phyloP scores from a whole-genome alignment of 2,329 filamentous ascomycete genomes.

The Cladophialophora immunda region DNA sequence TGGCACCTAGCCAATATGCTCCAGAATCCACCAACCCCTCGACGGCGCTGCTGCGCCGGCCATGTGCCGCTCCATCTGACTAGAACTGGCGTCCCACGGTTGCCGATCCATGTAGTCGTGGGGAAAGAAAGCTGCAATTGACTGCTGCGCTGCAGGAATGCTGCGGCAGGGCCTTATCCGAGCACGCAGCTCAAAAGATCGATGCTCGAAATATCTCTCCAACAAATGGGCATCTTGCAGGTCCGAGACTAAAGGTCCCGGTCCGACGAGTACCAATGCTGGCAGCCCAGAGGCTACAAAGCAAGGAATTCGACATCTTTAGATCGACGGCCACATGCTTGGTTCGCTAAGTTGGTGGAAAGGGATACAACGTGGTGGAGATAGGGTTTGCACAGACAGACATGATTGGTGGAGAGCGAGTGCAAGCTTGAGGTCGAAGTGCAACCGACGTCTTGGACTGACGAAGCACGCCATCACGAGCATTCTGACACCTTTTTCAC shows the following conservation, averaged over 20 bases:
- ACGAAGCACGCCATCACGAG: constrained; percentile 22
- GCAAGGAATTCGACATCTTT: background rate
- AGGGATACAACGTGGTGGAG: constrained; percentile 12
- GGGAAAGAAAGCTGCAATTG: background rate
- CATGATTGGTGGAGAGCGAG: constrained; percentile 13
- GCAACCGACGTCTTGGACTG: constrained; percentile 11
- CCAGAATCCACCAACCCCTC: background rate
- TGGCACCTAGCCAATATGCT: background rate
- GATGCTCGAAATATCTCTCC: background rate
- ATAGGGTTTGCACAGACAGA: background rate
- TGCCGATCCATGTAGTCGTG: background rate
- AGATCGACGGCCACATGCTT: constrained; percentile 1
- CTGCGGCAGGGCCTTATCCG: background rate
- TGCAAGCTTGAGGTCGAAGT: background rate
- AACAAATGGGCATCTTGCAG: background rate
- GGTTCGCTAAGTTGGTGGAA: background rate
- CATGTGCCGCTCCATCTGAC: background rate
- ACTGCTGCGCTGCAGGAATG: background rate
- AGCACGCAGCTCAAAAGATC: background rate
- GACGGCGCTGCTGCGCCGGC: background rate
- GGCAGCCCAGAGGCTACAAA: background rate
- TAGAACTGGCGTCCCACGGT: constrained; percentile 6
- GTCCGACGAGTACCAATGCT: background rate
- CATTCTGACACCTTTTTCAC: constrained; percentile 17
- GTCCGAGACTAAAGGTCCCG: background rate